phyloP scores from a whole-genome alignment of 176 grass and related monocot genomes.

The Oryza meyeriana region DNA sequence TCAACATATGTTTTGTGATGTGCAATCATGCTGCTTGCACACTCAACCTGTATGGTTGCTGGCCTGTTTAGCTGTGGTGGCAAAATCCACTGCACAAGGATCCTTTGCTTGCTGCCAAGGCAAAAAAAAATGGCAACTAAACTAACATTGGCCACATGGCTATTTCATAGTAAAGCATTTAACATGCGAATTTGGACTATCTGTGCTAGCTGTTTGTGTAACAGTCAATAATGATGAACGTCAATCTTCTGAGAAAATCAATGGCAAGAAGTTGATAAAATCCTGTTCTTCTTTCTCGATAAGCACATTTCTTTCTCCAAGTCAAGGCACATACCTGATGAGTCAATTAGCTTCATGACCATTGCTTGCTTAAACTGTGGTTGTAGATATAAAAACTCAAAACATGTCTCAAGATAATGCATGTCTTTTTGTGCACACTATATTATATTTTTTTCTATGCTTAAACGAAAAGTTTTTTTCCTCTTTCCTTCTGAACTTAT shows the following conservation, averaged over 20 bases:
- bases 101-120: constrained; percentile 23
- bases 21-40: background rate
- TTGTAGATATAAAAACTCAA: too few relatives aligned
- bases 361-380: too few relatives aligned
- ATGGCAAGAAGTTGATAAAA: constrained; percentile 3
- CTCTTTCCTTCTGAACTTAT: too few relatives aligned
- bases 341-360: too few relatives aligned
- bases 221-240: background rate
- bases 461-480: too few relatives aligned
- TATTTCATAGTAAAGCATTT: constrained; percentile 13
- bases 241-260: background rate
- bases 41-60: constrained; percentile 26
- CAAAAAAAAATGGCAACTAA: constrained; percentile 26
- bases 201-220: background rate
- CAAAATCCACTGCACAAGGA: constrained; percentile 33
- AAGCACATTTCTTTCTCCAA: constrained; percentile 14
- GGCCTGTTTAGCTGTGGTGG: constrained; percentile 26
- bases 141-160: background rate
- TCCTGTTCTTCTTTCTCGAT: background rate
- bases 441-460: too few relatives aligned
- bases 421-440: too few relatives aligned
- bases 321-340: too few relatives aligned
- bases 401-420: too few relatives aligned
- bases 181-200: constrained; percentile 7
- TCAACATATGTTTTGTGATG: background rate